These are phyloP conservation scores for Citrullus amarus DNA, from an alignment of 306 rosid species.

Conservation along the genomic window DNA sequence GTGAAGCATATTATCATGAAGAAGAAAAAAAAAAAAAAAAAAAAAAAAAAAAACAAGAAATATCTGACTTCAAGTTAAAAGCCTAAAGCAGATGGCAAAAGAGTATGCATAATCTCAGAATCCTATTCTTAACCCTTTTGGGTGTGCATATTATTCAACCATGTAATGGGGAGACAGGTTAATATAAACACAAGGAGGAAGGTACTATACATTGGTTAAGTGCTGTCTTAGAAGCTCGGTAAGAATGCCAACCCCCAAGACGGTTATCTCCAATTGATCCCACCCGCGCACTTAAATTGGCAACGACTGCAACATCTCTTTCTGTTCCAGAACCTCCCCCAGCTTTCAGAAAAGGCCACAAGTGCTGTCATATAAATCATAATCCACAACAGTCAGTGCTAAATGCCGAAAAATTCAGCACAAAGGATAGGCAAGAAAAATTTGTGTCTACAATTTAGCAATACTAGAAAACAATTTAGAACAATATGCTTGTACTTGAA, in stretches of 20 bases:
- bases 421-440: neutral
- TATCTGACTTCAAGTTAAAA: neutral
- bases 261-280: constrained; percentile 87
- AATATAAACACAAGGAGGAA: neutral
- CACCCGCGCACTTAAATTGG: constrained; percentile 90
- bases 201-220: constrained; percentile 69
- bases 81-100: neutral
- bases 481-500: neutral
- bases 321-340: constrained; percentile 59
- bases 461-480: neutral
- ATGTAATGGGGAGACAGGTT: neutral
- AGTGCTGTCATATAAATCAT: constrained; percentile 41
- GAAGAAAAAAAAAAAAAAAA: neutral
- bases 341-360: constrained; percentile 87
- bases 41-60: neutral
- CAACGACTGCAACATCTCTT: constrained; percentile 63
- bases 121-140: neutral
- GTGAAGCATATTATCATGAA: neutral
- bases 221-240: constrained; percentile 84
- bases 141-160: neutral
- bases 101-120: neutral
- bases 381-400: neutral
- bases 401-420: neutral
- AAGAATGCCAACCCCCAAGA: constrained; percentile 96
- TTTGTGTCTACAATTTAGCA: neutral